Conservation (phyloP, 2,329 filamentous ascomycete genomes). For the Sclerotinia borealis region DNA sequence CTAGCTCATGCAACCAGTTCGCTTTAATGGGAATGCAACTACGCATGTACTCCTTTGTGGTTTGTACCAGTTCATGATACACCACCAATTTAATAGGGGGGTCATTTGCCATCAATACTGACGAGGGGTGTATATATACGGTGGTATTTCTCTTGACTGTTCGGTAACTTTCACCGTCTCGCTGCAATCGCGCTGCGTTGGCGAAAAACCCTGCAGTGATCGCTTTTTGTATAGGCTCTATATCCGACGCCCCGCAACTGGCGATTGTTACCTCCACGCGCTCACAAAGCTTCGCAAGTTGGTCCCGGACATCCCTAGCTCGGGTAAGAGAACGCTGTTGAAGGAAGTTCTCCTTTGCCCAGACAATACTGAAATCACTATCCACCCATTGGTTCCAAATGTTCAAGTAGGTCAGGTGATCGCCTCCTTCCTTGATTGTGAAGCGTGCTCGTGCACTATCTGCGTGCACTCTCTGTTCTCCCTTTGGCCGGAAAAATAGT, state of each 20-base stretch:
- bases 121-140: constrained; percentile 87
- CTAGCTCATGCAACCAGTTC: constrained; percentile 81
- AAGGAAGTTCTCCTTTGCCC: constrained; percentile 88
- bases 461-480: constrained; percentile 90
- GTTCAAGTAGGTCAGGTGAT: constrained; percentile 82
- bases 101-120: constrained; percentile 70
- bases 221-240: constrained; percentile 76
- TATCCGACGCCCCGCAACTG: constrained; percentile 62
- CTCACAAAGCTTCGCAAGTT: constrained; percentile 87
- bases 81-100: constrained; percentile 76
- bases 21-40: constrained; percentile 79
- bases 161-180: constrained; percentile 80
- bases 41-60: constrained; percentile 88
- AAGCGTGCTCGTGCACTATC: constrained; percentile 86
- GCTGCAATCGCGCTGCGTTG: constrained; percentile 78
- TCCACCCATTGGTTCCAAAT: constrained; percentile 97
- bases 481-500: constrained; percentile 86
- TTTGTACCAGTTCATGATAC: constrained; percentile 78
- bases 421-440: constrained; percentile 83
- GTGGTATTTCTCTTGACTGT: constrained; percentile 87
- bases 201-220: constrained; percentile 91
- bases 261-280: constrained; percentile 77
- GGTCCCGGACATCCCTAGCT: constrained; percentile 85
- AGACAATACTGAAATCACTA: constrained; percentile 79
- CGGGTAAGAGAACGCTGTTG: constrained; percentile 86